phyloP scores from a whole-genome alignment of 768 basidiomycete species.

The Pisolithus microcarpus region DNA sequence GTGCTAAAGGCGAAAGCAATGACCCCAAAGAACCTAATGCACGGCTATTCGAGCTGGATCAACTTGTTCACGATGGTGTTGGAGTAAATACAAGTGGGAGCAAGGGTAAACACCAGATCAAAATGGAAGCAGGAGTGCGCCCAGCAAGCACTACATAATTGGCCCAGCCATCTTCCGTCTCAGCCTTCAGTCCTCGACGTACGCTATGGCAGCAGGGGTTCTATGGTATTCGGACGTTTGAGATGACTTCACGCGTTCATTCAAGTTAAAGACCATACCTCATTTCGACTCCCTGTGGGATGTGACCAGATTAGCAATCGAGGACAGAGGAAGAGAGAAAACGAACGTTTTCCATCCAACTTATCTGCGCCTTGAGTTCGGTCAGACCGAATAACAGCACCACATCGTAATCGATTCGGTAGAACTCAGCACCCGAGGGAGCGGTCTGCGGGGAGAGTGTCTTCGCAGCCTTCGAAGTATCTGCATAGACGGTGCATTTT shows the following conservation, averaged over 20 bases:
- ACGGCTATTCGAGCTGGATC: constrained; percentile 54
- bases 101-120: no score
- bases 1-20: constrained; percentile 9
- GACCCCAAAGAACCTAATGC: constrained; percentile 16
- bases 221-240: constrained; percentile 4
- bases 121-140: no score
- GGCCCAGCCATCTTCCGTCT: no score
- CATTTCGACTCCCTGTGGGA: constrained; percentile 11
- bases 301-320: not conserved
- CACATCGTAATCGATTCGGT: constrained; percentile 23
- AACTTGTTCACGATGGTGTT: constrained; percentile 53
- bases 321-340: not conserved
- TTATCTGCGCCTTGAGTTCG: constrained; percentile 39
- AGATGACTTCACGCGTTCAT: not conserved
- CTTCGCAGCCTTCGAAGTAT: constrained; percentile 8
- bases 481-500: constrained; percentile 1
- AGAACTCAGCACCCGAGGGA: constrained; percentile 4
- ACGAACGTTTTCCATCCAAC: constrained; percentile 34
- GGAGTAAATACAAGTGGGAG: no score
- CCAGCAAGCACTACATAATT: no score
- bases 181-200: constrained; percentile 7
- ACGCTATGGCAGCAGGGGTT: constrained; percentile 16
- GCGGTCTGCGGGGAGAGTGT: not conserved
- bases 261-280: not conserved
- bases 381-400: constrained; percentile 36